Percentiles rank a stretch among this genome's conserved stretches.
Conservation (phyloP, 2,329 filamentous ascomycete species). For the Myriosclerotinia scirpicola region DNA sequence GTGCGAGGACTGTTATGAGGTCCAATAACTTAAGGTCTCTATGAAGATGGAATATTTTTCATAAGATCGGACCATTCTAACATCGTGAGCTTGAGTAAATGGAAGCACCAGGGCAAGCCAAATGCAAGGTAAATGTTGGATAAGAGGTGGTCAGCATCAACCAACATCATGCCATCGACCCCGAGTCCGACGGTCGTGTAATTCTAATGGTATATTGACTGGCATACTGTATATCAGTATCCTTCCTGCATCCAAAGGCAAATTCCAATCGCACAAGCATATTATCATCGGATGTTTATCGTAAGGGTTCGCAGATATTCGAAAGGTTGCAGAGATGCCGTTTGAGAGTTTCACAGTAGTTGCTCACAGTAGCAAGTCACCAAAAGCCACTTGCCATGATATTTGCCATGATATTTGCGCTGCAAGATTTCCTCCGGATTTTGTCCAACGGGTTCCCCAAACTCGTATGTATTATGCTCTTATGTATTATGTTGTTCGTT, state of each 20-base stretch:
- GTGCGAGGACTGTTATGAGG: too few relatives aligned
- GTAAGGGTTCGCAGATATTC: neutral
- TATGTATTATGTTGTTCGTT: too few relatives aligned
- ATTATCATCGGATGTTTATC: neutral
- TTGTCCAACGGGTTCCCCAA: neutral
- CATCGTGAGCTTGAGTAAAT: neutral
- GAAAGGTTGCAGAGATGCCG: too few relatives aligned
- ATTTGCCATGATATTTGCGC: neutral
- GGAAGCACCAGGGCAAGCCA: neutral
- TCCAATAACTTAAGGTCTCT: too few relatives aligned
- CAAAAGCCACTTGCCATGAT: too few relatives aligned
- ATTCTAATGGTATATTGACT: neutral
- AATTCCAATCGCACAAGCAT: neutral
- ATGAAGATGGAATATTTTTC: neutral
- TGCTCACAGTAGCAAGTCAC: neutral
- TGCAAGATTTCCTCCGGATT: neutral
- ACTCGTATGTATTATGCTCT: neutral
- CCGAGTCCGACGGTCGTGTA: neutral
- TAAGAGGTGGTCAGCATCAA: neutral
- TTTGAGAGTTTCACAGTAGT: neutral
- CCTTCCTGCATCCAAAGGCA: neutral
- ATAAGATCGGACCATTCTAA: neutral
- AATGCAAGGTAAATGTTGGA: neutral
- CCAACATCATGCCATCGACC: neutral
- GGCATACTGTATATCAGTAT: neutral